These are phyloP conservation scores for Miamiensis avidus DNA, from an alignment of 169 alveolate genomes.

Conservation along the genomic window DNA sequence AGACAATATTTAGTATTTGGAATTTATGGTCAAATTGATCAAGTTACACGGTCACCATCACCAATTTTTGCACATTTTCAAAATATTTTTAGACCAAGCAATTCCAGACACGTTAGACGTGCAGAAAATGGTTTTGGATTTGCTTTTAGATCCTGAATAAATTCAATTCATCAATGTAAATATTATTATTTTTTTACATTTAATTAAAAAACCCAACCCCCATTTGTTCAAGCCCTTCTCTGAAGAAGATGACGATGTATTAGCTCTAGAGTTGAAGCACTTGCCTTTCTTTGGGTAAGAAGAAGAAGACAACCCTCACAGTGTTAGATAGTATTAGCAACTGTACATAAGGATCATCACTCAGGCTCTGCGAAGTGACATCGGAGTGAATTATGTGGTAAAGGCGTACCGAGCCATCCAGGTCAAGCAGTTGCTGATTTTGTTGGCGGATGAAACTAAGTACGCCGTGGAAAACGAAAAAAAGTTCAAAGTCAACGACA, in stretches of 20 bases:
- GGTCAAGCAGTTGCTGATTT: background rate
- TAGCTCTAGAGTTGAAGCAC: background rate
- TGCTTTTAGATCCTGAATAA: background rate
- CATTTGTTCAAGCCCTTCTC: background rate
- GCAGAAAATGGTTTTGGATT: background rate
- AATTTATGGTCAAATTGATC: constrained; percentile 11
- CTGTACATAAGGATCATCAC: too few relatives aligned
- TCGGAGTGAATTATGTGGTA: background rate
- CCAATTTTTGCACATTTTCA: constrained; percentile 25
- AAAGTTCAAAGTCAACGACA: background rate
- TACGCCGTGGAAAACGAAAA: background rate
- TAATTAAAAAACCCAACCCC: background rate
- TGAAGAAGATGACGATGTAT: background rate
- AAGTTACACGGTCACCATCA: constrained; percentile 34
- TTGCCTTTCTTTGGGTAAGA: background rate
- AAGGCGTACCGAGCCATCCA: background rate
- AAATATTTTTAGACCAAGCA: constrained; percentile 12
- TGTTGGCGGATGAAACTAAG: background rate
- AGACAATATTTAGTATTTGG: background rate
- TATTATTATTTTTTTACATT: too few relatives aligned
- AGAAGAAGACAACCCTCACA: background rate
- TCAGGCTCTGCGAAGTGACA: background rate
- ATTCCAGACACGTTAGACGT: background rate
- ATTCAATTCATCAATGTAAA: background rate
- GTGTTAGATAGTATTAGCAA: too few relatives aligned